A percentile compares a stretch with the other conserved stretches of the same genome.
Evolutionary conservation across 73 alveolate genomes (phyloP).

Genomic region (Paramecium sexaurelia): DNA sequence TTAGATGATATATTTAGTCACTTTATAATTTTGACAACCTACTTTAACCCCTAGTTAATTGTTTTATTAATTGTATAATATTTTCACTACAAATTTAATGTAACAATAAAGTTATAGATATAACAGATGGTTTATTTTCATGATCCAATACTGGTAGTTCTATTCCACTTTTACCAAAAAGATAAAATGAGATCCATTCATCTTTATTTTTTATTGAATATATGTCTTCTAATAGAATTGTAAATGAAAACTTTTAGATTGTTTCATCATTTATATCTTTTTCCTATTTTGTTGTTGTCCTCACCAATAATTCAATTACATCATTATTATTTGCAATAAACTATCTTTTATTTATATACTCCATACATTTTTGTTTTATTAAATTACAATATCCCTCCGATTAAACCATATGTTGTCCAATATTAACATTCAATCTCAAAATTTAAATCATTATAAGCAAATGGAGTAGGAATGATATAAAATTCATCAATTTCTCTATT

Average conservation of each 20-base stretch:
- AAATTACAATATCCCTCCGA: background rate
- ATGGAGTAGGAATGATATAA: background rate
- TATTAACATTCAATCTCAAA: background rate
- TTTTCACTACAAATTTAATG: background rate
- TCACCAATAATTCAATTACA: background rate
- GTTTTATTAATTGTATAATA: background rate
- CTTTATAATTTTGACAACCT: no score
- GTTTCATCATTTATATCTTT: background rate
- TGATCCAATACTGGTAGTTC: background rate
- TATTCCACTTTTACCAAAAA: background rate
- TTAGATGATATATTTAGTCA: background rate
- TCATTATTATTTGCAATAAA: background rate
- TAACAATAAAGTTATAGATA: background rate
- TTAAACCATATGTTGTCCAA: background rate
- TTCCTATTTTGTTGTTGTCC: background rate
- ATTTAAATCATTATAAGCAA: background rate
- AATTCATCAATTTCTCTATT: slow-evolving; percentile 12
- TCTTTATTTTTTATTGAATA: background rate
- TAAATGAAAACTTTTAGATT: background rate
- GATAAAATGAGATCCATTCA: background rate
- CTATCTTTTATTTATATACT: background rate
- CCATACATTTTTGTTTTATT: slow-evolving; percentile 1
- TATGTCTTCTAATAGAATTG: slow-evolving; percentile 2
- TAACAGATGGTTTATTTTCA: background rate
- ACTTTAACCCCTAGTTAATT: background rate